phyloP scores from a whole-genome alignment of 2,329 filamentous ascomycete genomes.

The Colletotrichum incanum region DNA sequence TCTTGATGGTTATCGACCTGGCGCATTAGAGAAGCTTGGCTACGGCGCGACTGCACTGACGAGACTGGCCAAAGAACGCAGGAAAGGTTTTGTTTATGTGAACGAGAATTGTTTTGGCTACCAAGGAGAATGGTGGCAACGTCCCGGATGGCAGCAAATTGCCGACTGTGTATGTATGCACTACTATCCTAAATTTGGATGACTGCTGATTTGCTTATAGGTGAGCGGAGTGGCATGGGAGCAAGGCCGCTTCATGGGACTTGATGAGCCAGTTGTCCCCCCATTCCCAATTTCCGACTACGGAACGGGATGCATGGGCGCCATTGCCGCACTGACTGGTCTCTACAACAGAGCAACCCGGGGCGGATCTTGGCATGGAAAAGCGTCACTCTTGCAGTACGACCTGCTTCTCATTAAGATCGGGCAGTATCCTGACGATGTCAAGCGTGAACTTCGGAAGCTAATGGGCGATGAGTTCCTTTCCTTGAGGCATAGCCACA shows the following conservation, averaged over 20 bases:
- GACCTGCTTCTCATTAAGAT: slow-evolving; percentile 76
- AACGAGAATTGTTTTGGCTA: slow-evolving; percentile 81
- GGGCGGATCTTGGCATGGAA: slow-evolving; percentile 78
- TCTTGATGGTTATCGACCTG: slow-evolving; percentile 78
- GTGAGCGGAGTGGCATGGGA: slow-evolving; percentile 72
- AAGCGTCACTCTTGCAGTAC: slow-evolving; percentile 77
- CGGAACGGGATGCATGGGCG: slow-evolving; percentile 80
- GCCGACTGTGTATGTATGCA: slow-evolving; percentile 70
- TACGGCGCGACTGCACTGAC: slow-evolving; percentile 72
- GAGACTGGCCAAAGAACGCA: slow-evolving; percentile 66
- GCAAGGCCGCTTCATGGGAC: slow-evolving; percentile 74
- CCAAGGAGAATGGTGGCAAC: slow-evolving; percentile 70
- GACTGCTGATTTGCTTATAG: neutral
- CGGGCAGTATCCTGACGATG: slow-evolving; percentile 68
- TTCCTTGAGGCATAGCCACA: slow-evolving; percentile 71
- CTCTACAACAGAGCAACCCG: slow-evolving; percentile 73
- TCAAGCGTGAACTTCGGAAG: slow-evolving; percentile 67
- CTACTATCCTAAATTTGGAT: no score
- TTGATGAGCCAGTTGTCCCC: slow-evolving; percentile 76
- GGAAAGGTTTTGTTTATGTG: slow-evolving; percentile 77
- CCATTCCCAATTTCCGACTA: slow-evolving; percentile 78
- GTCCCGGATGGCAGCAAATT: slow-evolving; percentile 82
- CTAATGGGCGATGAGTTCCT: slow-evolving; percentile 69
- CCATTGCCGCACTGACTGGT: slow-evolving; percentile 76
- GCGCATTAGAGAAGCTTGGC: slow-evolving; percentile 74